Percentiles rank a stretch among this genome's conserved stretches.
Evolutionary conservation across 106 monocot genomes (phyloP).

Genomic region (Acanthochlamys bracteata): DNA sequence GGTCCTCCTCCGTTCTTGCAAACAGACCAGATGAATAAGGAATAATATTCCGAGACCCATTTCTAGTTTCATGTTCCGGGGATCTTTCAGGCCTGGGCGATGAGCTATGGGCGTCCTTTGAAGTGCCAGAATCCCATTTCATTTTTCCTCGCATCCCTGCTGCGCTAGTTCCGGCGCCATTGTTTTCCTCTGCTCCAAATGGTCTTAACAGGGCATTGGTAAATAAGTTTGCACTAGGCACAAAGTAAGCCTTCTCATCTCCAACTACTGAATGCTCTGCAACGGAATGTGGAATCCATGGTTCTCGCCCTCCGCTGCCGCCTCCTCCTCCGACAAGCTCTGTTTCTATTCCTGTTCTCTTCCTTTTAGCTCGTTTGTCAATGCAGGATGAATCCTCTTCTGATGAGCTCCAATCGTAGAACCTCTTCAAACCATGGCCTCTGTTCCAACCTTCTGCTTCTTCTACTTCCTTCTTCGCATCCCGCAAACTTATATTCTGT

Average conservation of each 20-base stretch:
- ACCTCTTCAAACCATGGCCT: conserved; percentile 34
- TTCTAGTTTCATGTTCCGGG: too few relatives aligned
- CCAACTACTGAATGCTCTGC: conserved; percentile 2
- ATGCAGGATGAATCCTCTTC: conserved; percentile 8
- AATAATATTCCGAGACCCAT: too few relatives aligned
- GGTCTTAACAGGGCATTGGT: conserved; percentile 6
- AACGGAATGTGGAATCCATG: conserved; percentile 27
- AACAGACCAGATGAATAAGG: too few relatives aligned
- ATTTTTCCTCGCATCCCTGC: conserved; percentile 10
- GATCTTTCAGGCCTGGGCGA: neutral
- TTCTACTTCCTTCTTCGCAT: conserved; percentile 7
- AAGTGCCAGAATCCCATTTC: conserved; percentile 26
- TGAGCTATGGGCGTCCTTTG: conserved; percentile 12
- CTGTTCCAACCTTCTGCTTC: conserved; percentile 4
- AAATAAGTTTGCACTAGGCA: conserved; percentile 16
- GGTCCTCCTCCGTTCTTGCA: conserved; percentile 14
- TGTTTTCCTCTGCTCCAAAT: conserved; percentile 9
- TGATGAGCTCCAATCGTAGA: conserved; percentile 19
- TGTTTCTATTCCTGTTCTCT: conserved; percentile 8
- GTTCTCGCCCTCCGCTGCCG: conserved; percentile 1
- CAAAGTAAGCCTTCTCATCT: conserved; percentile 26
- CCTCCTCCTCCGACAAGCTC: conserved; percentile 12
- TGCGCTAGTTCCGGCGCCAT: conserved; percentile 6
- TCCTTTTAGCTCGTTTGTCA: conserved; percentile 36
- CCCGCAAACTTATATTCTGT: neutral